Base-by-base conservation (phyloP, 129 eudicot genomes). In the Calendula officinalis region DNA sequence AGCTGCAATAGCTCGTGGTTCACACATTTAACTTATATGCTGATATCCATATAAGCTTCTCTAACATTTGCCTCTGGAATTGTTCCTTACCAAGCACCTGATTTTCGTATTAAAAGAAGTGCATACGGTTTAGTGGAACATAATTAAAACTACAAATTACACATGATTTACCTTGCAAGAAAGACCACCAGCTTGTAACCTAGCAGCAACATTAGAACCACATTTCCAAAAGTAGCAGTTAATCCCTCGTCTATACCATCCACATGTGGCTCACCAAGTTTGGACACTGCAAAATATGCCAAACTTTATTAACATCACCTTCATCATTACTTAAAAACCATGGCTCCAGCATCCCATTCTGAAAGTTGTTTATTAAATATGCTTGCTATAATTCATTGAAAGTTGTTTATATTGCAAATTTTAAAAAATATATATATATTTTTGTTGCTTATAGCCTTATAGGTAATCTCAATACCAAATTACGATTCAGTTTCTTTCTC, bases 271-370 rank as follows among this genome's bases (percentile, higher is more conserved):
- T 88, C 98, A 5, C 98, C 98, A 15, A 92, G 89, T 81, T 88
- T 92, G 36, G 96, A 81, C 16, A 88, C 83, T 2, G 96, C 96
- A 77, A 91, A 91, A 71, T 91, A 91, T 22, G 98, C 96, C 83
- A 83, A 74, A 55, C 96, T 78, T 92, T 96, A 63, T 73, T 87
- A 2, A 92, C 89, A 56, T 81, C 82, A 64, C 87, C 82, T 33
- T 88, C 72, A 68, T 91, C 98, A 79, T 92, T 92, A 83, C 87
- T 85, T 44, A 85, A 47, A 60, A 88, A 88, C 98, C 98, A 92
- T 7, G 98, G 98, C 77, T 88, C 96, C 89, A 92, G 73, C 98
- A 92, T 92, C 64, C 98, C 98, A 49, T 92, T 92, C 98, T 92
- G 98, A 96, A 92, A 92, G n/a, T n/a, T n/a, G n/a, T n/a, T n/a